Evolutionary conservation across 106 monocot genomes (phyloP).

Genomic region (Alisma plantagoaquatica): DNA sequence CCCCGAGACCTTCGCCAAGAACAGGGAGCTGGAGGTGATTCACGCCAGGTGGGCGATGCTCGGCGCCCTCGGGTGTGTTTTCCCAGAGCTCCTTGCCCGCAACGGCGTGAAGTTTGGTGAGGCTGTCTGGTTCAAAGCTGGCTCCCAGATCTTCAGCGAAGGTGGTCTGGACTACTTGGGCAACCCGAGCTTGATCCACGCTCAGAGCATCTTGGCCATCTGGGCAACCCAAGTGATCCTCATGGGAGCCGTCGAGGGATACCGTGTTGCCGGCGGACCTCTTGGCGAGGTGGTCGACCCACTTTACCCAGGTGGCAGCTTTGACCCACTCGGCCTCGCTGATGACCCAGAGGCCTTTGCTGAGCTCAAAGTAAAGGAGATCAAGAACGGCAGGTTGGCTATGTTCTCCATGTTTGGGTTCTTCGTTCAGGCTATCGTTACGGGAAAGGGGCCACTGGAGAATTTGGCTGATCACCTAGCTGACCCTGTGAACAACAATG

Average conservation of each 20-base stretch:
- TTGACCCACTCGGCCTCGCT: constrained; percentile 39
- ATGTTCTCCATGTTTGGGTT: constrained; percentile 37
- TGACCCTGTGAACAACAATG: constrained; percentile 29
- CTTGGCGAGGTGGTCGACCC: constrained; percentile 47
- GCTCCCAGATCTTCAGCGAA: constrained; percentile 30
- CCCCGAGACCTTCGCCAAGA: constrained; percentile 33
- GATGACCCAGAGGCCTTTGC: constrained; percentile 61
- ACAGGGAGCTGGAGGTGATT: constrained; percentile 31
- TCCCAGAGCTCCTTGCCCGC: constrained; percentile 23
- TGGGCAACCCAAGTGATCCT: constrained; percentile 57
- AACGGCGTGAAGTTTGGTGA: constrained; percentile 34
- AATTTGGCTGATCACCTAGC: constrained; percentile 28
- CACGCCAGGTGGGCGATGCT: constrained; percentile 28
- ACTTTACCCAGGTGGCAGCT: constrained; percentile 48
- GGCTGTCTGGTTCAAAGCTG: constrained; percentile 37
- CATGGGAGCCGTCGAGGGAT: constrained; percentile 67
- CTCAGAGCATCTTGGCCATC: constrained; percentile 71
- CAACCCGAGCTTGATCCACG: constrained; percentile 35
- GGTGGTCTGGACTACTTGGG: constrained; percentile 29
- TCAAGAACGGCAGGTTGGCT: constrained; percentile 39
- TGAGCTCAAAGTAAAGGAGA: constrained; percentile 59
- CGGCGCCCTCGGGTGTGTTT: constrained; percentile 25
- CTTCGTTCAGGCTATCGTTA: constrained; percentile 29
- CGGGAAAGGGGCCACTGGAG: constrained; percentile 26
- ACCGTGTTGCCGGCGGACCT: constrained; percentile 57